Evolutionary conservation across 306 rosid species (phyloP), one percentile per base, ranked within the genome.

Genomic region (Trifolium subterraneum): DNA sequence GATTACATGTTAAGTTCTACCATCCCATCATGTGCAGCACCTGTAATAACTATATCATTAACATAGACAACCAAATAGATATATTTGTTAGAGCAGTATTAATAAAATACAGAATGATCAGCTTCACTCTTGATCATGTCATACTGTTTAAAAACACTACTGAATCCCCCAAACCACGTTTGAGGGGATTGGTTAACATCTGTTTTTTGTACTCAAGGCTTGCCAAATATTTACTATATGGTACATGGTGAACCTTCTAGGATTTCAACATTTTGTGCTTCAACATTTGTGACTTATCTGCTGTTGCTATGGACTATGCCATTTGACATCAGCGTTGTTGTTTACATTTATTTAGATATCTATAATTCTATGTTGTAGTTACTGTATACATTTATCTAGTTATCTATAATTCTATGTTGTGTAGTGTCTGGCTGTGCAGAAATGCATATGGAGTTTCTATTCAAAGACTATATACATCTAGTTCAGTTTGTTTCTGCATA

Each of bases 401-500:
- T 45, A 3, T 8, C 58, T 8, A 20, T 33, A 2, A 25, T 20
- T 39, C 0, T 22, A 41, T 66, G 8, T 7, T 9, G 52, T 9
- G 42, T 50, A 27, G 36, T 18, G 3, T 67, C n/a, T 52, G 5
- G 27, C 8, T 38, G 36, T 51, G 61, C 61, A 41, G 25, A 15
- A 7, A 10, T 38, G 33, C 59, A 62, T 36, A 3, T 52, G 23
- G 15, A 64, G 19, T 71, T 72, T 42, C 29, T 18, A 11, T 72
- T 44, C 38, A 31, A 41, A 19, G 45, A 47, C 54, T 35, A 33
- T 63, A 16, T 60, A 23, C 45, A 35, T 39, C 10, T 50, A 44
- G 39, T 68, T 41, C 25, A 27, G 2, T 81, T 5, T 16, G 25
- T 64, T 65, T 11, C 50, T 64, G 68, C 77, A 62, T 35, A 42